These are phyloP conservation scores for Clarireedia monteithiana DNA, from an alignment of 2,329 filamentous ascomycete species.

Conservation along the genomic window DNA sequence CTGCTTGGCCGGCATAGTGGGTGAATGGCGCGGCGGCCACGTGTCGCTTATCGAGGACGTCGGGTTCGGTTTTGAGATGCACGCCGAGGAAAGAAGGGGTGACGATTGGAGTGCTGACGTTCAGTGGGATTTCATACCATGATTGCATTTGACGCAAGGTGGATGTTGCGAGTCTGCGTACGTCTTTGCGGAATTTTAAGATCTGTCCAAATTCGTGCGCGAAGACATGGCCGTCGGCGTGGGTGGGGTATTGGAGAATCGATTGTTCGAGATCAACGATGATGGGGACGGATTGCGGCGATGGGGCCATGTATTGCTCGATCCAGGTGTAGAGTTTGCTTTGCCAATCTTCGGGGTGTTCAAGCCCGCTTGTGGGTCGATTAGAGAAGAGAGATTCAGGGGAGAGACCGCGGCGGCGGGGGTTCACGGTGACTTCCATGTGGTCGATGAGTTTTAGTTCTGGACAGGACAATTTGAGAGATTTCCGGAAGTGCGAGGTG, in stretches of 20 bases:
- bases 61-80: slow-evolving; percentile 29
- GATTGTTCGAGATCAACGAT: slow-evolving; percentile 22
- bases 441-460: slow-evolving; percentile 18
- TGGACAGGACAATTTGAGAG: slow-evolving; percentile 23
- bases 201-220: slow-evolving; percentile 19
- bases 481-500: slow-evolving; percentile 19
- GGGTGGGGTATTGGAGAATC: slow-evolving; percentile 21
- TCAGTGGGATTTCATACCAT: slow-evolving; percentile 8
- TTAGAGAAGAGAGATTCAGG: slow-evolving; percentile 19
- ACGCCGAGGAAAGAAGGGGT: slow-evolving; percentile 13
- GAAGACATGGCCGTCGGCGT: slow-evolving; percentile 18
- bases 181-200: slow-evolving; percentile 20
- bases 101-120: slow-evolving; percentile 7
- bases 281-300: slow-evolving; percentile 15
- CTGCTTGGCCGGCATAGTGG: slow-evolving; percentile 31
- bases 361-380: slow-evolving; percentile 17
- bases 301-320: slow-evolving; percentile 13
- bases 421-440: slow-evolving; percentile 14
- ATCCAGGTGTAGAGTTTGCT: slow-evolving; percentile 22
- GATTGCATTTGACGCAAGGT: slow-evolving; percentile 10
- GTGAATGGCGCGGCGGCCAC: slow-evolving; percentile 19
- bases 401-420: slow-evolving; percentile 16
- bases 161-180: slow-evolving; percentile 19
- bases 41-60: slow-evolving; percentile 25
- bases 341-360: slow-evolving; percentile 20